phyloP scores from a whole-genome alignment of 2,329 filamentous ascomycete species.

The Nannizziopsis arthrosporioides region DNA sequence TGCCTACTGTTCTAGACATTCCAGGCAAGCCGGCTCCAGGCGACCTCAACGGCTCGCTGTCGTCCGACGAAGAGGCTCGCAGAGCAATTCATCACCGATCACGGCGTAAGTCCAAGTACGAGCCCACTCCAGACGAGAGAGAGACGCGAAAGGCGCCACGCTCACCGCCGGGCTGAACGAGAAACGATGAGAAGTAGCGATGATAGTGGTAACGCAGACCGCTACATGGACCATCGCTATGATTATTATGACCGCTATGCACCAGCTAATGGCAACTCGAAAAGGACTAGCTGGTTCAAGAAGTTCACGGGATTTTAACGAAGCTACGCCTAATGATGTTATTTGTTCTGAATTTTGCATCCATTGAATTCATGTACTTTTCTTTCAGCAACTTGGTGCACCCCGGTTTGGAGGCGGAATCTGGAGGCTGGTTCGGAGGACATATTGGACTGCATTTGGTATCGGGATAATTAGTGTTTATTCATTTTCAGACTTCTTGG shows the following conservation, averaged over 20 bases:
- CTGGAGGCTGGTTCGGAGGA: too few relatives aligned
- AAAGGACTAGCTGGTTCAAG: slow-evolving; percentile 35
- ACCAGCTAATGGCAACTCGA: slow-evolving; percentile 22
- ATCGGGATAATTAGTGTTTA: too few relatives aligned
- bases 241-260: slow-evolving; percentile 12
- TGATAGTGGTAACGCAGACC: slow-evolving; percentile 31
- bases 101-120: slow-evolving; percentile 32
- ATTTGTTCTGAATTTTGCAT: neutral
- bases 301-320: slow-evolving; percentile 30
- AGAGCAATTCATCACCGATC: slow-evolving; percentile 29
- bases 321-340: slow-evolving; percentile 1
- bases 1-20: slow-evolving; percentile 36
- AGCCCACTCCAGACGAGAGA: slow-evolving; percentile 31
- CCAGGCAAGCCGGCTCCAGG: slow-evolving; percentile 21
- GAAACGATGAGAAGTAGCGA: slow-evolving; percentile 31
- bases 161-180: slow-evolving; percentile 22
- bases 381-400: too few relatives aligned
- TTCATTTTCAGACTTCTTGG: too few relatives aligned
- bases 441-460: too few relatives aligned
- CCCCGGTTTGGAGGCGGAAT: too few relatives aligned
- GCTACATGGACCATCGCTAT: slow-evolving; percentile 22
- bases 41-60: slow-evolving; percentile 27
- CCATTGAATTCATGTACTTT: neutral
- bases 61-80: slow-evolving; percentile 34
- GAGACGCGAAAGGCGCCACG: slow-evolving; percentile 24